Evolutionary conservation across 495 filamentous ascomycete genomes (phyloP), one percentile per base, ranked within the genome.

Genomic region (Aspergillus sclerotioniger): DNA sequence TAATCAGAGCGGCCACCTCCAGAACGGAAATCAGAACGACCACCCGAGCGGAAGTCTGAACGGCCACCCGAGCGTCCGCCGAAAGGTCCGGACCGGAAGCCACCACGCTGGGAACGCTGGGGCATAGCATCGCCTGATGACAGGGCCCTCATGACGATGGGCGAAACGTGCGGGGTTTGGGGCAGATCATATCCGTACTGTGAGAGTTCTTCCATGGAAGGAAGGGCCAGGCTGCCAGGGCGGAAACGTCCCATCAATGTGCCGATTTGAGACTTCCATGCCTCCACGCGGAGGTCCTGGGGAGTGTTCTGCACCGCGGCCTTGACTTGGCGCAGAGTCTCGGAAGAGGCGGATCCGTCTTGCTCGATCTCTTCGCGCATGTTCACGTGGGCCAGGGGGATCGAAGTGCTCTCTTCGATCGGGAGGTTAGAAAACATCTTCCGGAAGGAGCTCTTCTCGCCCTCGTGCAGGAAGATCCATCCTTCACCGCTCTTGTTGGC

Each of bases 401-500:
- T 1, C 12, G 37, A 15, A n/a, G 9, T 41, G 13, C 0, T n/a
- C n/a, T 41, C 1, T 13, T 41, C 13, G 37, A 41, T 15, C 12
- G 37, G 37, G n/a, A 41, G 37, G 37, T n/a, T 13, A 1, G 2
- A 0, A 3, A 41, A 6, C 37, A 41, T 1, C 12, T n/a, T 41
- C 5, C n/a, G 2, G 37, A n/a, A 41, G 7, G 37, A 1, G 5
- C 1, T 2, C 0, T 77, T 41, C 67, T 96, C 90, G 12, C 76
- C 56, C 8, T 83, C 67, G n/a, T 84, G 74, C 8, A 91, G 59
- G 53, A 98, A 62, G 15, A 96, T 63, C 82, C 86, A 97, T 53
- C 89, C 93, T 65, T 92, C 81, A 62, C 94, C 94, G 43, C 79
- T 70, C 67, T 90, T 90, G 62, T 85, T 84, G 3, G 89, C 92